Percentiles rank a stretch among this genome's conserved stretches.
Evolutionary conservation across 352 stramenopile species (phyloP).

Genomic region (Blastocystis sp.): DNA sequence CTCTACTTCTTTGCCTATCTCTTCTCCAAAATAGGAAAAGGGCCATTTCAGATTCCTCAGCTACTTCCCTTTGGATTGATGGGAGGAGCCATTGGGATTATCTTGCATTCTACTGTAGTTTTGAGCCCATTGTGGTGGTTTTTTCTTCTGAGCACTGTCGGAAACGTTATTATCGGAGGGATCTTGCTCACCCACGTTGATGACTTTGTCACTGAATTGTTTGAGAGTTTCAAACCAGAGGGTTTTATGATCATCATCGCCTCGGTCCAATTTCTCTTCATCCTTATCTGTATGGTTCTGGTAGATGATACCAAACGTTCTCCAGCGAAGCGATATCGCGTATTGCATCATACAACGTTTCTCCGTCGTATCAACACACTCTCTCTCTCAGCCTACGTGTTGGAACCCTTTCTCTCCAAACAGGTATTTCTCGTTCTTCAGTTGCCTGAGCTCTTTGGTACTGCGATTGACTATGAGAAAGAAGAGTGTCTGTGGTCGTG

Average conservation of each 20-base stretch:
- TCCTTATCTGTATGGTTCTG: background rate
- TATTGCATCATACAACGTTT: background rate
- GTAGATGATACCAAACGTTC: background rate
- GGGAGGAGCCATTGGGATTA: slow-evolving; percentile 14
- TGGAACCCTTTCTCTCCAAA: slow-evolving; percentile 31
- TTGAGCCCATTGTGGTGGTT: background rate
- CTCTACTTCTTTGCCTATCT: slow-evolving; percentile 33
- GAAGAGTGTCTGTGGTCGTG: slow-evolving; percentile 35
- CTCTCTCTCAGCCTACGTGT: slow-evolving; percentile 36
- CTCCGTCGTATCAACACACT: slow-evolving; percentile 10
- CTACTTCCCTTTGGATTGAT: slow-evolving; percentile 43
- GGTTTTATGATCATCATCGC: slow-evolving; percentile 41
- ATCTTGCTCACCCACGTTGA: background rate
- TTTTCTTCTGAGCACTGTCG: background rate
- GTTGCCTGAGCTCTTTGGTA: slow-evolving; percentile 11
- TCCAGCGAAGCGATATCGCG: background rate
- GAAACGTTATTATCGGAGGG: slow-evolving; percentile 10
- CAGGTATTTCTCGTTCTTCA: slow-evolving; percentile 27
- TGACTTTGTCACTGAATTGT: slow-evolving; percentile 47
- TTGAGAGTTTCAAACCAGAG: slow-evolving; percentile 51
- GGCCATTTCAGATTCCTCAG: slow-evolving; percentile 23
- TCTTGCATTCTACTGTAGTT: background rate
- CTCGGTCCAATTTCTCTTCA: background rate
- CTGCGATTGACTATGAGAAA: background rate
- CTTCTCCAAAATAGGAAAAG: slow-evolving; percentile 26